These are phyloP conservation scores for Sechiopsis laciniata DNA, from an alignment of 306 rosid species.

Conservation along the genomic window DNA sequence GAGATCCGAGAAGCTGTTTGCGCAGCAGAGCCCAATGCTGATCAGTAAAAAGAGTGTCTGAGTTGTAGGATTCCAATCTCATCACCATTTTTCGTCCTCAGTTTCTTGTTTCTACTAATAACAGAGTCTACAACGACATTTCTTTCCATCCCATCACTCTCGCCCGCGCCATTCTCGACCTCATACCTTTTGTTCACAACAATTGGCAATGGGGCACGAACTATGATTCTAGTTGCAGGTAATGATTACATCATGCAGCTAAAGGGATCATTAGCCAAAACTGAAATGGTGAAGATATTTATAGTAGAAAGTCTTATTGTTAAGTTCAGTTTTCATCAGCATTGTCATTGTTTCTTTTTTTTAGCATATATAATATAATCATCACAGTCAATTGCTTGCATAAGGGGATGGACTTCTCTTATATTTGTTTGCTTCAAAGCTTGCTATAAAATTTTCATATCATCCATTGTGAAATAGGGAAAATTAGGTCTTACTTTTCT, in stretches of 20 bases:
- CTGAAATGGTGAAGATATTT: background rate
- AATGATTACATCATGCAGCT: background rate
- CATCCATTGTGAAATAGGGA: background rate
- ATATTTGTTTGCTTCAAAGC: background rate
- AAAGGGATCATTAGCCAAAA: background rate
- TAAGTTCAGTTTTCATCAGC: slow-evolving; percentile 11
- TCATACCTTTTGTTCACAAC: background rate
- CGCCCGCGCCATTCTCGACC: background rate
- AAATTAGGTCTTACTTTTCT: background rate
- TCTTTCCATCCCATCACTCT: background rate
- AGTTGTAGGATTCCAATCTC: background rate
- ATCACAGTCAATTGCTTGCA: slow-evolving; percentile 3
- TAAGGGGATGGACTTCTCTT: slow-evolving; percentile 2
- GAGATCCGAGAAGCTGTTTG: background rate
- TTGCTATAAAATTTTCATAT: background rate
- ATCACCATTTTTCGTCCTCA: background rate
- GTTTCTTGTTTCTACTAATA: background rate
- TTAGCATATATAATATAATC: background rate
- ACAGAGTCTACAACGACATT: background rate
- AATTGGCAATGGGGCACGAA: background rate
- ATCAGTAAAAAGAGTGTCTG: background rate
- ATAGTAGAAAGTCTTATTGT: background rate
- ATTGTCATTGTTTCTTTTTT: background rate
- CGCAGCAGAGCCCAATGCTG: background rate
- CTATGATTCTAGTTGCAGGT: background rate